A percentile compares a stretch with the other conserved stretches of the same genome.
Evolutionary conservation across 805 yeast genomes (phyloP).

Genomic region (Kodamaea laetipori): DNA sequence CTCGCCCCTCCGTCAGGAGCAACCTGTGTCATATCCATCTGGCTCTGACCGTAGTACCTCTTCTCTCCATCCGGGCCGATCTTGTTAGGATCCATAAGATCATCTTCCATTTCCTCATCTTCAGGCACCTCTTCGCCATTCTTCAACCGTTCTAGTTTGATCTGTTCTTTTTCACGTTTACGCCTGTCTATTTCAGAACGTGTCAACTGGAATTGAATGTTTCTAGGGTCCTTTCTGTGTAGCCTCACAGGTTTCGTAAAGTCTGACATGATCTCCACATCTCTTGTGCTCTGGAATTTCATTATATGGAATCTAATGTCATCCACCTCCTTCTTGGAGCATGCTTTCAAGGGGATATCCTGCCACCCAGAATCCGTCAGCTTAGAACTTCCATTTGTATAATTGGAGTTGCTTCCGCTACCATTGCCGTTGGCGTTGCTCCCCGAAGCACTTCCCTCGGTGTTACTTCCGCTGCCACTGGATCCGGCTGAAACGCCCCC

Average conservation of each 20-base stretch:
- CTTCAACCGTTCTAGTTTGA: conserved; percentile 19
- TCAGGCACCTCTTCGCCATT: conserved; percentile 18
- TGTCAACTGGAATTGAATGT: conserved; percentile 82
- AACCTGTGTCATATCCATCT: conserved; percentile 61
- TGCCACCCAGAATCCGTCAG: conserved; percentile 39
- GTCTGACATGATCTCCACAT: conserved; percentile 68
- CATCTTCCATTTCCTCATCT: conserved; percentile 18
- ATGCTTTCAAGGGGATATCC: conserved; percentile 67
- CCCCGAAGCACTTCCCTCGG: background rate
- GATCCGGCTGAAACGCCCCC: background rate
- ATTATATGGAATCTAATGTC: conserved; percentile 78
- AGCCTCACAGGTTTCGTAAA: conserved; percentile 83
- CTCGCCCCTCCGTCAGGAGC: conserved; percentile 94
- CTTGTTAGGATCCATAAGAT: conserved; percentile 15
- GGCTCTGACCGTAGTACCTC: conserved; percentile 38
- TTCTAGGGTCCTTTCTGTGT: conserved; percentile 92
- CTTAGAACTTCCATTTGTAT: conserved; percentile 4
- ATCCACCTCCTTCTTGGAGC: conserved; percentile 68
- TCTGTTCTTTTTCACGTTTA: conserved; percentile 38
- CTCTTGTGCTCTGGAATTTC: conserved; percentile 72
- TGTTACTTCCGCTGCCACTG: background rate
- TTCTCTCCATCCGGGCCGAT: conserved; percentile 37
- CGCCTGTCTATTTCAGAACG: conserved; percentile 70
- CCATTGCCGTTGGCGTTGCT: conserved; percentile 1
- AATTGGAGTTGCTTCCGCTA: background rate